Conservation (phyloP, 2,329 filamentous ascomycete species). For the Lizonia empirigonia region DNA sequence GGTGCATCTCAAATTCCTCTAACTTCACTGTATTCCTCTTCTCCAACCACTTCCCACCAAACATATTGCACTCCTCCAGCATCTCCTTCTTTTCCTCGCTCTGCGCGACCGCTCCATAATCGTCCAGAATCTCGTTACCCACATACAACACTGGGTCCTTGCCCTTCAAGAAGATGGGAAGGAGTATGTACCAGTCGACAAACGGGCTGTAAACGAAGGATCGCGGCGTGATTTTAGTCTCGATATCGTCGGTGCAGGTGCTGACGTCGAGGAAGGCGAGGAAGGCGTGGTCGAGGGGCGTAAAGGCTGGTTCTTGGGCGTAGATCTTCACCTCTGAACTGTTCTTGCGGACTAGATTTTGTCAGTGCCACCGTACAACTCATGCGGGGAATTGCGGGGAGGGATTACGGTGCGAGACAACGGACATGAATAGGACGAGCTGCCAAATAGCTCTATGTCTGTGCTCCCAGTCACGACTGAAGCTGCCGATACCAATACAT, state of each 20-base stretch:
- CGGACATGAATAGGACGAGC: slow-evolving; percentile 42
- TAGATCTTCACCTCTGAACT: slow-evolving; percentile 23
- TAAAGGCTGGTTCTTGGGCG: slow-evolving; percentile 47
- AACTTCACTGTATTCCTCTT: slow-evolving; percentile 25
- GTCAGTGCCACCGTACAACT: background rate
- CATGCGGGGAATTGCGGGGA: too few species aligned
- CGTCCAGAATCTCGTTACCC: slow-evolving; percentile 45
- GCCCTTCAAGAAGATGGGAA: slow-evolving; percentile 37
- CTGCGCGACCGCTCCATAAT: slow-evolving; percentile 36
- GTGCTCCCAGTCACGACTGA: slow-evolving; percentile 45
- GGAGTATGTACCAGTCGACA: slow-evolving; percentile 44
- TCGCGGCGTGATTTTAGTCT: slow-evolving; percentile 24
- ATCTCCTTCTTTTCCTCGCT: slow-evolving; percentile 30
- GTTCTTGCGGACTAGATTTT: slow-evolving; percentile 7
- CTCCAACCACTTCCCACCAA: slow-evolving; percentile 35
- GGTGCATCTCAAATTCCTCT: slow-evolving; percentile 38
- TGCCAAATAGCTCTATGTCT: slow-evolving; percentile 45
- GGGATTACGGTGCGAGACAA: slow-evolving; percentile 23
- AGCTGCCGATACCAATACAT: slow-evolving; percentile 47
- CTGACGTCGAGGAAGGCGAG: slow-evolving; percentile 32
- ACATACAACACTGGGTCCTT: slow-evolving; percentile 43
- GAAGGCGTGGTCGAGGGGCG: slow-evolving; percentile 37
- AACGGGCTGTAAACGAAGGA: slow-evolving; percentile 47
- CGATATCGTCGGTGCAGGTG: slow-evolving; percentile 19
- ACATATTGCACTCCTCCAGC: slow-evolving; percentile 34